phyloP scores from a whole-genome alignment of 805 yeast species.

The Suhomyces faveliae region DNA sequence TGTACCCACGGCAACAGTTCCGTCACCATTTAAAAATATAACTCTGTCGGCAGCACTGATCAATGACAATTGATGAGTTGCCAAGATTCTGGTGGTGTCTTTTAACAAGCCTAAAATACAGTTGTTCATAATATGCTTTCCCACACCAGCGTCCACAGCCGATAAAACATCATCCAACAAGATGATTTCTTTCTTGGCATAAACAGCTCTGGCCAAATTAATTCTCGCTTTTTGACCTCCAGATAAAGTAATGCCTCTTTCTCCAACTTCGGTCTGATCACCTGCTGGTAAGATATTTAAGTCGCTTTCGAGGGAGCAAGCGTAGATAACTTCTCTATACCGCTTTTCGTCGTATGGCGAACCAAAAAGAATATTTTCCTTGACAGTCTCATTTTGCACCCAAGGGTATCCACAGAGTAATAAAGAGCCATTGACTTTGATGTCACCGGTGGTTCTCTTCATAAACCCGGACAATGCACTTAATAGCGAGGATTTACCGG shows the following conservation, averaged over 20 bases:
- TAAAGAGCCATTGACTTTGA: conserved; percentile 52
- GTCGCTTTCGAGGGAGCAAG: conserved; percentile 69
- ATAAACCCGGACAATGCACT: conserved; percentile 72
- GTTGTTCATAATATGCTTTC: conserved; percentile 69
- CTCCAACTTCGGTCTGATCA: conserved; percentile 79
- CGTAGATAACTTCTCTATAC: conserved; percentile 55
- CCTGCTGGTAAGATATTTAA: conserved; percentile 68
- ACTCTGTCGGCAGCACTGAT: conserved; percentile 68
- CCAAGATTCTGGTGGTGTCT: conserved; percentile 66
- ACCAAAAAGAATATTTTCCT: conserved; percentile 75
- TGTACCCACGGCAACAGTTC: conserved; percentile 60
- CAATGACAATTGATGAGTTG: conserved; percentile 80
- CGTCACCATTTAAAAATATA: conserved; percentile 66
- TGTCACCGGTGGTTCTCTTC: conserved; percentile 52
- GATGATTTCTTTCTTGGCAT: conserved; percentile 63
- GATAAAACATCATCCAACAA: conserved; percentile 76
- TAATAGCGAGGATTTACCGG: conserved; percentile 76
- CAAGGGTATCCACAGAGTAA: conserved; percentile 69
- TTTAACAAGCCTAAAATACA: conserved; percentile 62
- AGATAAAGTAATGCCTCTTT: conserved; percentile 80
- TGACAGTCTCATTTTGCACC: conserved; percentile 79
- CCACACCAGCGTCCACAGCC: conserved; percentile 87
- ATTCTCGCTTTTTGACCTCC: conserved; percentile 90
- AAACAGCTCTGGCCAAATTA: conserved; percentile 76
- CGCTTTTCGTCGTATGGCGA: conserved; percentile 45